Percentiles rank a stretch among this genome's conserved stretches.
phyloP scores from a whole-genome alignment of 495 filamentous ascomycete genomes.

The Immersiella caudata region DNA sequence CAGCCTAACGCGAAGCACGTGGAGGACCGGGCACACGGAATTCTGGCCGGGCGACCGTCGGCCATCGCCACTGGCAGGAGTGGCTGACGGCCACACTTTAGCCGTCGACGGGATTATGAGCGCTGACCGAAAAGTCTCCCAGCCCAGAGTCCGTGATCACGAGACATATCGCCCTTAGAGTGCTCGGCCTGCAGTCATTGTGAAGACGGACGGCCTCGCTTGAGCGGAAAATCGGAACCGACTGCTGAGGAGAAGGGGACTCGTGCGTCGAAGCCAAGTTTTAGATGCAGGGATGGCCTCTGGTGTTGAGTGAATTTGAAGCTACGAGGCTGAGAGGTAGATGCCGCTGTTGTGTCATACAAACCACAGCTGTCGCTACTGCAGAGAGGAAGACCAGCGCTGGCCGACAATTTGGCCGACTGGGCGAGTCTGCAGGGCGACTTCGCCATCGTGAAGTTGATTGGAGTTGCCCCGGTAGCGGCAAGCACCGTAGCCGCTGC shows the following conservation, averaged over 20 bases:
- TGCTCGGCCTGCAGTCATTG: background rate
- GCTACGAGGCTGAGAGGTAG: background rate
- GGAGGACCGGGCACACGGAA: background rate
- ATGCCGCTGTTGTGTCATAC: background rate
- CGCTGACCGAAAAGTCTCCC: background rate
- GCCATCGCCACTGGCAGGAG: background rate
- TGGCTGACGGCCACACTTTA: conserved; percentile 5
- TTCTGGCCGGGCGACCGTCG: background rate
- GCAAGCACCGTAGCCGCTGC: background rate
- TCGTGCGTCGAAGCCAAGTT: background rate
- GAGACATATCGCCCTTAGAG: background rate
- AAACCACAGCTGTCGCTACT: background rate
- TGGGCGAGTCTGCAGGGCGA: background rate
- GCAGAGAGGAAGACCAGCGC: background rate
- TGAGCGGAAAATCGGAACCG: background rate
- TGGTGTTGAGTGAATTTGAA: background rate
- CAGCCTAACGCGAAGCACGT: background rate
- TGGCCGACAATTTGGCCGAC: background rate
- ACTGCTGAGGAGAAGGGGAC: background rate
- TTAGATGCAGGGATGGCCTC: background rate
- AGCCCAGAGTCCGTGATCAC: background rate
- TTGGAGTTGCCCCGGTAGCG: background rate
- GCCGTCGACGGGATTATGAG: conserved; percentile 6
- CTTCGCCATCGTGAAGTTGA: background rate
- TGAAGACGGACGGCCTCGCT: background rate